phyloP scores from a whole-genome alignment of 2,329 filamentous ascomycete genomes.

The Paracamarosporium sp. region DNA sequence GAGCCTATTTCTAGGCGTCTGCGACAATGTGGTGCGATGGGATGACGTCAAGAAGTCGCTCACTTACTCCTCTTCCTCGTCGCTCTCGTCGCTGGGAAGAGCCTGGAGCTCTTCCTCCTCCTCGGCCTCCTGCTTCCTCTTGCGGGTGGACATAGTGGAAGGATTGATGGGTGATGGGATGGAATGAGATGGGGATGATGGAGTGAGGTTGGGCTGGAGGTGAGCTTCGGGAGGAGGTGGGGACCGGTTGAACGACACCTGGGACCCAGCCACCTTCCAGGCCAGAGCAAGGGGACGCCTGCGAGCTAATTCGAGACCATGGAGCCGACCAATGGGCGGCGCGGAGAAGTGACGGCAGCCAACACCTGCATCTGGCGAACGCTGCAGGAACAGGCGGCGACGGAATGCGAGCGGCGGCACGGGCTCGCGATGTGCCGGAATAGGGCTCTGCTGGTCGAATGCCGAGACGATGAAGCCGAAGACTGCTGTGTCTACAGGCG shows the following conservation, averaged over 20 bases:
- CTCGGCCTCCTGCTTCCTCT: slow-evolving; percentile 52
- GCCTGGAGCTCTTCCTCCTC: slow-evolving; percentile 53
- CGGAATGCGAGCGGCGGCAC: not conserved
- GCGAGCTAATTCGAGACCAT: slow-evolving; percentile 32
- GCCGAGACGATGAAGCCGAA: not conserved
- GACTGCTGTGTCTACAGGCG: not conserved
- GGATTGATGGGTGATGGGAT: slow-evolving; percentile 11
- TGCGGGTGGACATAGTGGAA: slow-evolving; percentile 50
- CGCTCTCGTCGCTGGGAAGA: slow-evolving; percentile 51
- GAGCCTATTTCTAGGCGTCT: slow-evolving; percentile 20
- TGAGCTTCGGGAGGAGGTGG: slow-evolving; percentile 31
- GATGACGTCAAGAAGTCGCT: slow-evolving; percentile 47
- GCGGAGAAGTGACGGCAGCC: slow-evolving; percentile 6
- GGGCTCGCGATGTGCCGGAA: not conserved
- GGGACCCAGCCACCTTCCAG: slow-evolving; percentile 16
- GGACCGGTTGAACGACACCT: slow-evolving; percentile 36
- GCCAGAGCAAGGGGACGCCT: slow-evolving; percentile 33
- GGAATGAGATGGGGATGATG: slow-evolving; percentile 8
- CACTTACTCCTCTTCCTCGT: slow-evolving; percentile 54
- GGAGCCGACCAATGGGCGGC: slow-evolving; percentile 33
- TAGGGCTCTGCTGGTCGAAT: not conserved
- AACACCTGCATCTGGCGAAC: slow-evolving; percentile 17
- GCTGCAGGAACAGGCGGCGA: slow-evolving; percentile 15
- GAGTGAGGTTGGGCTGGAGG: slow-evolving; percentile 18
- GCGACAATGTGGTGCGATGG: slow-evolving; percentile 28